A percentile compares a stretch with the other conserved stretches of the same genome.
phyloP scores from a whole-genome alignment of 768 basidiomycete genomes.

The Boletus rex-veris region DNA sequence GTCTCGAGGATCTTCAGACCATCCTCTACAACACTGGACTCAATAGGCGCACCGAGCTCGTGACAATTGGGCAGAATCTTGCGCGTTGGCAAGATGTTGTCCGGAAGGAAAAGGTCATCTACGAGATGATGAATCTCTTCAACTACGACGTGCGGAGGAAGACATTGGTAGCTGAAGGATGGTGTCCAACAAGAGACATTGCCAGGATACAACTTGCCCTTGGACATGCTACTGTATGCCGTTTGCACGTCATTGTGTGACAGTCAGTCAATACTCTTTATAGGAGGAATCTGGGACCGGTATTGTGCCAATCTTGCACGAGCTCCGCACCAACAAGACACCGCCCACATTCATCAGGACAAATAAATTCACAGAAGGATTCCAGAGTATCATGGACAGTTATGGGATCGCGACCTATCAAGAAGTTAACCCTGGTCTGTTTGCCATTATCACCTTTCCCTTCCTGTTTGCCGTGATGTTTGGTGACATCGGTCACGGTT shows the following conservation, averaged over 20 bases:
- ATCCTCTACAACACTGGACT: constrained; percentile 86
- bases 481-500: constrained; percentile 96
- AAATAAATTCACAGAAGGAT: constrained; percentile 94
- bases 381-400: constrained; percentile 97
- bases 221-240: constrained; percentile 73
- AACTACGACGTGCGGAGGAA: constrained; percentile 92
- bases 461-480: constrained; percentile 99
- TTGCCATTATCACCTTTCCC: constrained; percentile 90
- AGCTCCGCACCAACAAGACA: constrained; percentile 82
- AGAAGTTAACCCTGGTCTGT: constrained; percentile 95
- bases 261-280: background rate
- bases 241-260: background rate
- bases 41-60: constrained; percentile 77
- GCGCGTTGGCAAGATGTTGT: constrained; percentile 94
- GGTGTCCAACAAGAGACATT: constrained; percentile 95
- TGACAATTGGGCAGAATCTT: constrained; percentile 80
- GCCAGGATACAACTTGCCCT: constrained; percentile 81
- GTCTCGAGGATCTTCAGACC: constrained; percentile 88
- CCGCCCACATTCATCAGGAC: constrained; percentile 95
- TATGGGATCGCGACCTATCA: constrained; percentile 95
- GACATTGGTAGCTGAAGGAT: constrained; percentile 95
- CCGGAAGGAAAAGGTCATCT: constrained; percentile 92
- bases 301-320: constrained; percentile 88
- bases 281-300: constrained; percentile 89
- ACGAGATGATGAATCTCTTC: constrained; percentile 92